These are phyloP conservation scores for Tolypocladium pustulatum DNA, from an alignment of 2,329 filamentous ascomycete species.

Conservation along the genomic window DNA sequence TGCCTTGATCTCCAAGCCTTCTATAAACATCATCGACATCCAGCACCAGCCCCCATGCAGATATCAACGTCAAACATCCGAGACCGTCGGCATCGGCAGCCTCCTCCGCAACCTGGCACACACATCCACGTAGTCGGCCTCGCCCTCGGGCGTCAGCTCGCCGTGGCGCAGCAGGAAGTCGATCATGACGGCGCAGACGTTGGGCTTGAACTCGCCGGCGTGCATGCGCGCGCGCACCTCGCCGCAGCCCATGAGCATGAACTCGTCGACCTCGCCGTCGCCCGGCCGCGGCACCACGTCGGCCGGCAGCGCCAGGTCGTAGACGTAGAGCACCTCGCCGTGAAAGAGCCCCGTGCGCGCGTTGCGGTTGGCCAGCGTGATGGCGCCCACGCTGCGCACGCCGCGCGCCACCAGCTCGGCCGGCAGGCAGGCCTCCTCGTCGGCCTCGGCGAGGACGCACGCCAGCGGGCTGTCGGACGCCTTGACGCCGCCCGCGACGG, in stretches of 20 bases:
- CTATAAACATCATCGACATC: too few species aligned
- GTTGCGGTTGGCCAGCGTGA: conserved; percentile 24
- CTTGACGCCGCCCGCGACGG: conserved; percentile 67
- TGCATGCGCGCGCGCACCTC: conserved; percentile 52
- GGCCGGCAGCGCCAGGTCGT: conserved; percentile 57
- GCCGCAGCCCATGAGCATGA: conserved; percentile 53
- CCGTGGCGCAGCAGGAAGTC: conserved; percentile 77
- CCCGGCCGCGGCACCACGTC: conserved; percentile 54
- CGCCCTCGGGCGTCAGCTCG: conserved; percentile 59
- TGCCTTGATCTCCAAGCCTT: too few species aligned
- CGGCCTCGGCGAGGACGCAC: conserved; percentile 60
- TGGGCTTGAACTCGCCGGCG: conserved; percentile 71
- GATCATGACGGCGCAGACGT: conserved; percentile 66
- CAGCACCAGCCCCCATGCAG: not conserved
- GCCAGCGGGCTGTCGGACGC: conserved; percentile 55
- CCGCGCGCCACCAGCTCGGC: conserved; percentile 13
- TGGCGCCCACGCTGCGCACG: conserved; percentile 16
- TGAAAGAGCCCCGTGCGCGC: conserved; percentile 17
- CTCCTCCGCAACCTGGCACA: conserved; percentile 30
- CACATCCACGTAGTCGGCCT: conserved; percentile 64
- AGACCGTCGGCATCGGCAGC: conserved; percentile 27
- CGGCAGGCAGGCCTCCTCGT: conserved; percentile 53
- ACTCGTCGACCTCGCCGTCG: conserved; percentile 71
- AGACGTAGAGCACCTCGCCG: conserved; percentile 50
- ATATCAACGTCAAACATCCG: conserved; percentile 8